phyloP scores from a whole-genome alignment of 345 rosid genomes.

The Acer campestre region DNA sequence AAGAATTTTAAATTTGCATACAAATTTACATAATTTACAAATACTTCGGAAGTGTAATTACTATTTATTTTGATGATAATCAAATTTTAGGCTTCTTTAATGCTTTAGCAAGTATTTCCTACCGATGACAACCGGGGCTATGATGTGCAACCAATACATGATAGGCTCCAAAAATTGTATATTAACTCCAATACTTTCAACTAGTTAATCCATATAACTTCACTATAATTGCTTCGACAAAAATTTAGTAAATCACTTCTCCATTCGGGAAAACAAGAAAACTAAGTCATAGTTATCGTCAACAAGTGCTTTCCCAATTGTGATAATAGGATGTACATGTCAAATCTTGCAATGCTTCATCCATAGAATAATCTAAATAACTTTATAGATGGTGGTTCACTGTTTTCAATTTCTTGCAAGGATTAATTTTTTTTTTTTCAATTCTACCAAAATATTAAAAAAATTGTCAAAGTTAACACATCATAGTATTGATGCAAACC shows the following conservation, averaged over 20 bases:
- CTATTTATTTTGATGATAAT: background rate
- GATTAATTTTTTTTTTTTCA: too few species aligned
- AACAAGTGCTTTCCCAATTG: background rate
- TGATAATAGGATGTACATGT: too few species aligned
- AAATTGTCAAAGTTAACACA: background rate
- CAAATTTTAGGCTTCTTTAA: background rate
- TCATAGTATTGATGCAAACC: background rate
- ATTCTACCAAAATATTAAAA: background rate
- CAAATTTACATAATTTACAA: background rate
- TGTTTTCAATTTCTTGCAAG: background rate
- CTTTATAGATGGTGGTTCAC: background rate
- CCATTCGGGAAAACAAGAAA: background rate
- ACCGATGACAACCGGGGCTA: background rate
- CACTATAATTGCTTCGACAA: background rate
- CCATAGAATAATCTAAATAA: background rate
- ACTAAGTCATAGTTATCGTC: background rate
- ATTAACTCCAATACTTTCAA: background rate
- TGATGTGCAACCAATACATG: background rate
- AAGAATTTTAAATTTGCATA: background rate
- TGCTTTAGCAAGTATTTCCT: background rate
- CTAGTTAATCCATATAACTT: background rate
- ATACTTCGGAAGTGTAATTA: too few species aligned
- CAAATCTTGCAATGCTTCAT: too few species aligned
- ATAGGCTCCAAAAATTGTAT: slow-evolving; percentile 1
- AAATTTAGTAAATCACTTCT: background rate